phyloP scores from a whole-genome alignment of 495 filamentous ascomycete species.

The Aspergillus kassunensis region DNA sequence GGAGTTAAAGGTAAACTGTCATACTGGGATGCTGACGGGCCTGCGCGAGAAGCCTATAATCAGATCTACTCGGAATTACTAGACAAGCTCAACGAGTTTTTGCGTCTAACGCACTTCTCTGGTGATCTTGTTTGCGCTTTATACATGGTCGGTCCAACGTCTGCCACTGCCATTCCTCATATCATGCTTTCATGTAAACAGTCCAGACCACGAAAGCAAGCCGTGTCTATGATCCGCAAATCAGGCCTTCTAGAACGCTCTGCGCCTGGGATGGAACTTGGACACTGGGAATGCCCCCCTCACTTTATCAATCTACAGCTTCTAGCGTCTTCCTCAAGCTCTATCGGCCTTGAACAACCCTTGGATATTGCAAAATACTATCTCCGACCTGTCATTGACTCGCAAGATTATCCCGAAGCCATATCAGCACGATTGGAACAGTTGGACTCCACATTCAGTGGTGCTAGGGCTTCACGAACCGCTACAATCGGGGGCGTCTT shows the following conservation, averaged over 20 bases:
- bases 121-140: background rate
- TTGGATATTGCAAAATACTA: no score
- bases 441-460: no score
- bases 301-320: background rate
- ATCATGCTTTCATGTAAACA: background rate
- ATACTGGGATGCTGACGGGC: background rate
- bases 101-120: background rate
- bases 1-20: background rate
- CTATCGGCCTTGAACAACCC: no score
- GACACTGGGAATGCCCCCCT: background rate
- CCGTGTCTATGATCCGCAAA: background rate
- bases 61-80: background rate
- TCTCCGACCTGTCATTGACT: no score
- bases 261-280: background rate
- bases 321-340: background rate
- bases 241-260: background rate
- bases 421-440: no score
- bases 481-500: no score
- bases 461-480: no score
- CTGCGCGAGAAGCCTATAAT: background rate
- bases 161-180: background rate
- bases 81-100: background rate
- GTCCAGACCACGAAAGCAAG: background rate
- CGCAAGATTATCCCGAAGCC: no score
- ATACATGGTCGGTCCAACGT: background rate